phyloP scores from a whole-genome alignment of 208 protist species.

The Trypanosoma rangeli region DNA sequence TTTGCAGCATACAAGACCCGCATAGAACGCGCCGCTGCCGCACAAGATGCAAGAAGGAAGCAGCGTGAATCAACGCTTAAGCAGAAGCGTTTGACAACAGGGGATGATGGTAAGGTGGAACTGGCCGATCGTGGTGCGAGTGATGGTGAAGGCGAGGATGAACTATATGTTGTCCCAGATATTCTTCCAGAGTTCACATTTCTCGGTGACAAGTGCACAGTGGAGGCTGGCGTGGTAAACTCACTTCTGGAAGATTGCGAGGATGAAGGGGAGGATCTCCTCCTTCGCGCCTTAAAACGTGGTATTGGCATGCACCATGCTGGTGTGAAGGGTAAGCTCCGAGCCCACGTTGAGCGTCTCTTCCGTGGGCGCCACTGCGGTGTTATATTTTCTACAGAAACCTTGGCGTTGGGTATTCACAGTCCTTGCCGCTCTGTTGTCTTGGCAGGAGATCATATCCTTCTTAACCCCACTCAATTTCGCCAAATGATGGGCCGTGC shows the following conservation, averaged over 20 bases:
- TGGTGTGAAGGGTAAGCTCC: conserved; percentile 87
- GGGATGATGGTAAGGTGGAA: conserved; percentile 74
- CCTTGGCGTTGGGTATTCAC: conserved; percentile 95
- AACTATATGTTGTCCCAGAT: conserved; percentile 72
- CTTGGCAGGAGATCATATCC: conserved; percentile 89
- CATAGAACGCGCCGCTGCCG: conserved; percentile 69
- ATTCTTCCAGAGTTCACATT: conserved; percentile 90
- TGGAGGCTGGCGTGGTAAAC: conserved; percentile 41
- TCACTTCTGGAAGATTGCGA: conserved; percentile 65
- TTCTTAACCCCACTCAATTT: conserved; percentile 93
- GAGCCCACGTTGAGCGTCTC: conserved; percentile 89
- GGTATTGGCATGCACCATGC: conserved; percentile 94
- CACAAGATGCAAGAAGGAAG: conserved; percentile 48
- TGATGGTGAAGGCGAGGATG: conserved; percentile 47
- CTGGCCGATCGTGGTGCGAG: conserved; percentile 51
- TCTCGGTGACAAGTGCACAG: conserved; percentile 57
- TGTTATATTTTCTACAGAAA: conserved; percentile 94
- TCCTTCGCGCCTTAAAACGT: conserved; percentile 70
- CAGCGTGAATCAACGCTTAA: conserved; percentile 79
- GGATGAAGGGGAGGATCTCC: conserved; percentile 65
- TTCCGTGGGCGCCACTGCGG: conserved; percentile 89
- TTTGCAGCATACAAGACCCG: conserved; percentile 70
- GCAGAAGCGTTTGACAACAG: conserved; percentile 67
- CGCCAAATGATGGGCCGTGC: conserved; percentile 96
- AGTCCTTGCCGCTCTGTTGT: conserved; percentile 95